Conservation (phyloP, 2,329 filamentous ascomycete genomes). For the Bipolaris sorokiniana region DNA sequence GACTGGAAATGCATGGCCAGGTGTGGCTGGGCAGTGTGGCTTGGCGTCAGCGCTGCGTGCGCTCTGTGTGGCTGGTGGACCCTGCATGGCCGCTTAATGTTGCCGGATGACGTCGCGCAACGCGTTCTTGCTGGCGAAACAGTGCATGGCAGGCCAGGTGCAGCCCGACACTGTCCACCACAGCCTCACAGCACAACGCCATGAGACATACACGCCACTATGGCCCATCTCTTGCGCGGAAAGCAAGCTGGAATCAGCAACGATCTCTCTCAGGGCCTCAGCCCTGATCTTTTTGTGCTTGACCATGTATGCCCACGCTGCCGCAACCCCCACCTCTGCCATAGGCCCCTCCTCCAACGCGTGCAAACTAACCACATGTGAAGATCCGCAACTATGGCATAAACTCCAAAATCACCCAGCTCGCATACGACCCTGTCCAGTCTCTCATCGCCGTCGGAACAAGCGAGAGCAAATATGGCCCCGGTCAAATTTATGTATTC, state of each 20-base stretch:
- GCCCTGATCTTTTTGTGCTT: constrained; percentile 76
- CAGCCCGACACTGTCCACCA: constrained; percentile 13
- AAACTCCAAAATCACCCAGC: constrained; percentile 68
- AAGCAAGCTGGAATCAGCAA: constrained; percentile 93
- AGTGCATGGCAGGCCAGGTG: constrained; percentile 15
- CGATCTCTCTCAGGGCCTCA: constrained; percentile 84
- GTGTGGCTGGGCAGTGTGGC: constrained; percentile 10
- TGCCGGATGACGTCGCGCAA: constrained; percentile 28
- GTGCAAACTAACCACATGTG: constrained; percentile 25
- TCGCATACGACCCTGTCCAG: constrained; percentile 93
- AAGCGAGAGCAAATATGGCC: constrained; percentile 81
- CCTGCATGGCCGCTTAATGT: constrained; percentile 24
- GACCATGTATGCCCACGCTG: constrained; percentile 69
- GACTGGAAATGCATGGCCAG: neutral
- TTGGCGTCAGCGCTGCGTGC: neutral
- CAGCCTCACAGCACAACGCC: constrained; percentile 24
- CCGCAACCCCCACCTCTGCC: constrained; percentile 20
- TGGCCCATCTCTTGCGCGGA: constrained; percentile 87
- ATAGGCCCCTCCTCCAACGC: neutral
- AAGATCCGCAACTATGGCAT: constrained; percentile 61
- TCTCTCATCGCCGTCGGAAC: constrained; percentile 93
- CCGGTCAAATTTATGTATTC: constrained; percentile 87
- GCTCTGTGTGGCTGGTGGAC: constrained; percentile 17
- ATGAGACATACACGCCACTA: constrained; percentile 52
- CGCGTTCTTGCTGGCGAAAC: constrained; percentile 19